Evolutionary conservation across 164 flowering plant genomes (phyloP), one percentile per base, ranked within the genome.

Genomic region (Macadamia tetraphylla): DNA sequence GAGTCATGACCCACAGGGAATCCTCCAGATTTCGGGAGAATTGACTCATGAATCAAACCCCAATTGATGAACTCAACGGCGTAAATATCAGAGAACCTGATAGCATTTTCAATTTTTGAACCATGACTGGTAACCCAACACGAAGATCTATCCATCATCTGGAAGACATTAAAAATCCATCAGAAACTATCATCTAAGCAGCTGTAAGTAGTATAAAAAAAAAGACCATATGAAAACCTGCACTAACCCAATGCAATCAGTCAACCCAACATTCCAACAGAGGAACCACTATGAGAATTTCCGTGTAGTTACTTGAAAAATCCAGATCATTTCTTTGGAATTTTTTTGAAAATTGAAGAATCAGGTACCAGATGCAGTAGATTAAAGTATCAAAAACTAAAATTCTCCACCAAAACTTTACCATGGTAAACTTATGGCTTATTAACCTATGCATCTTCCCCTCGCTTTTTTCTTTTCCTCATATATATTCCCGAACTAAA

Each of bases 51-150:
- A 75, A 84, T 71, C 67, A 73, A 52, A 63, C 95, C 92, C 79
- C 84, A 69, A 67, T 79, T 72, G 7, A 74, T 70, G 29, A 81
- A 71, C 81, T 91, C 91, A 71, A 82, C 89, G 55, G 91, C 91
- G 76, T 89, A 94, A 4, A 85, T 65, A 73, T 94, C 88, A 67
- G 85, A 77, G 51, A 86, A 78, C 29, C 82, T 81, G 49, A 91
- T 79, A 66, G 74, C 84, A 29, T 72, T 78, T 52, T 78, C 80
- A 70, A 56, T 53, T 63, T 75, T 71, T 46, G 85, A 66, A 44
- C 29, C 60, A 72, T 74, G 62, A 71, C 71, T 81, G 53, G 83
- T 72, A 65, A 85, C 82, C 70, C 87, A 76, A 71, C 93, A 89
- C 66, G 74, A 64, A 56, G 84, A 77, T 60, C 64, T 55, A 51